Percentiles rank a stretch among this genome's conserved stretches.
These are phyloP conservation scores for Pachysandra terminalis DNA, from an alignment of 164 flowering plant species.

Conservation along the genomic window DNA sequence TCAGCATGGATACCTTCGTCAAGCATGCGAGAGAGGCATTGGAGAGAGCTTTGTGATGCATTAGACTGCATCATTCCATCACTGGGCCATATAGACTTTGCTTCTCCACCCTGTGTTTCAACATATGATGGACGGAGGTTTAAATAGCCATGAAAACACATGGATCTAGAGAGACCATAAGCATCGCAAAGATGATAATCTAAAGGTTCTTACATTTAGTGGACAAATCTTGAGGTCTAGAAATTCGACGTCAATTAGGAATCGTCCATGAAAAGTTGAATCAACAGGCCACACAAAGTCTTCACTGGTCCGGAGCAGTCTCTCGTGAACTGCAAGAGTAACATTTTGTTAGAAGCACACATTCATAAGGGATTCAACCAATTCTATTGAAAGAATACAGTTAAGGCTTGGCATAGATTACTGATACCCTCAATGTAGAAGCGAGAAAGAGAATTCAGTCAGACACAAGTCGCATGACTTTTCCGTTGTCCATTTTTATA, in stretches of 20 bases:
- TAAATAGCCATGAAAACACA: background rate
- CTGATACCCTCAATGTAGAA: background rate
- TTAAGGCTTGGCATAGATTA: background rate
- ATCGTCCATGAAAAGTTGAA: slow-evolving; percentile 63
- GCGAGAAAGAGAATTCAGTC: background rate
- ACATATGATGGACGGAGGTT: background rate
- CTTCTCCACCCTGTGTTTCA: slow-evolving; percentile 59
- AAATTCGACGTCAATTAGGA: slow-evolving; percentile 87
- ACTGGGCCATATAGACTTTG: slow-evolving; percentile 65
- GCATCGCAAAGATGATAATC: background rate
- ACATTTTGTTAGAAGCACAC: background rate
- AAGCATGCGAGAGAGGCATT: slow-evolving; percentile 81
- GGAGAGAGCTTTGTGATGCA: slow-evolving; percentile 51
- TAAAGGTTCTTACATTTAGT: slow-evolving; percentile 45
- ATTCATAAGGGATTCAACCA: background rate
- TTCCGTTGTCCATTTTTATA: background rate
- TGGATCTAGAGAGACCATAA: background rate
- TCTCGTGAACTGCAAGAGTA: slow-evolving; percentile 70
- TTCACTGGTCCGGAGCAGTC: slow-evolving; percentile 61
- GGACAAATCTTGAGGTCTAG: slow-evolving; percentile 71
- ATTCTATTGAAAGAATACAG: background rate
- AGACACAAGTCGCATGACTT: background rate
- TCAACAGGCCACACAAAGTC: slow-evolving; percentile 90
- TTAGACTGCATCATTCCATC: slow-evolving; percentile 50
- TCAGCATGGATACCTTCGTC: slow-evolving; percentile 75